phyloP scores from a whole-genome alignment of 208 protist species.

The Crithidia bombi region DNA sequence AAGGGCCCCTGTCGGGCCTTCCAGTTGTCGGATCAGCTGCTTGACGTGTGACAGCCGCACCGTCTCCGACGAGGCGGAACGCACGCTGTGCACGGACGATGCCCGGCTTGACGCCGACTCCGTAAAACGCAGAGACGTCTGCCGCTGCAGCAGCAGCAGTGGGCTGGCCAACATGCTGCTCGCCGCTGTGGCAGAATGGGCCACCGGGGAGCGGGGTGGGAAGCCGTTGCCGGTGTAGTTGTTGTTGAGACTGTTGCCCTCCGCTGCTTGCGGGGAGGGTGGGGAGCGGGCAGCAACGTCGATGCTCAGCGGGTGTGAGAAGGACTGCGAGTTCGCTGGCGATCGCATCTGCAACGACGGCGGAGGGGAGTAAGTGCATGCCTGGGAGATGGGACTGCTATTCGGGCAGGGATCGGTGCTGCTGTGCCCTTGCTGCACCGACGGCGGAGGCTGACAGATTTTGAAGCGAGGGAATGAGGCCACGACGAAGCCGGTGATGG shows the following conservation, averaged over 20 bases:
- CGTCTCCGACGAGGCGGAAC: constrained; percentile 12
- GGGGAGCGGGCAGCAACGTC: constrained; percentile 1
- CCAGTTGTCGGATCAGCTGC: constrained; percentile 16
- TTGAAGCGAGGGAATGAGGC: constrained; percentile 12
- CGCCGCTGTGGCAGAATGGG: neutral
- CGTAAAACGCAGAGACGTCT: constrained; percentile 3
- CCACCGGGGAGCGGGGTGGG: constrained; percentile 4
- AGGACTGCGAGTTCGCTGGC: neutral
- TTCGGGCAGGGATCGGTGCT: neutral
- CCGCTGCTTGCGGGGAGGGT: neutral
- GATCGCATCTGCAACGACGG: neutral
- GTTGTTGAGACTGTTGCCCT: no score
- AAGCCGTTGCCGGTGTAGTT: neutral
- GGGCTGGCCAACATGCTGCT: constrained; percentile 11
- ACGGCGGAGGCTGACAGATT: neutral
- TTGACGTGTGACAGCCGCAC: constrained; percentile 12
- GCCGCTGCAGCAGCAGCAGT: neutral
- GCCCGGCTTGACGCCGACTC: constrained; percentile 31
- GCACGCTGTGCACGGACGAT: constrained; percentile 30
- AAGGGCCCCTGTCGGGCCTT: constrained; percentile 25
- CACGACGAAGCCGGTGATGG: constrained; percentile 16
- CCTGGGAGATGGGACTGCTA: neutral
- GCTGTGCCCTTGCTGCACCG: neutral
- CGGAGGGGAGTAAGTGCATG: neutral
- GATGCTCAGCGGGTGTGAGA: neutral